Conservation (phyloP, 352 stramenopile species). For the Pythium aquatile region DNA sequence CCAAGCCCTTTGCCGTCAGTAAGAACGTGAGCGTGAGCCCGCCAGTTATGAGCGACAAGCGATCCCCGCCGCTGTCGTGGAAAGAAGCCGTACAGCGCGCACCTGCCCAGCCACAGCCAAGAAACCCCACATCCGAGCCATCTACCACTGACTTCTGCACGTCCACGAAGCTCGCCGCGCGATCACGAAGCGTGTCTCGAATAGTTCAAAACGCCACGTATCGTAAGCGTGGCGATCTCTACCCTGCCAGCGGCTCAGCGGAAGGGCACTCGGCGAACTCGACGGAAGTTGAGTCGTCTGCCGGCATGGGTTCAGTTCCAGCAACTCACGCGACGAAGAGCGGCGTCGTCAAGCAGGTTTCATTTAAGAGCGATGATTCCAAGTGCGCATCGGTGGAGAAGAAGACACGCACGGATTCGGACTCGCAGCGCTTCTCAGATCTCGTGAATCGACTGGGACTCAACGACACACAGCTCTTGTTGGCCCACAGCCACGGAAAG, state of each 20-base stretch:
- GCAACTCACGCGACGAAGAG: slow-evolving; percentile 5
- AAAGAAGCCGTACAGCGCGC: slow-evolving; percentile 40
- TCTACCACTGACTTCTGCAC: slow-evolving; percentile 20
- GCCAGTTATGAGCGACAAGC: slow-evolving; percentile 7
- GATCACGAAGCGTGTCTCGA: slow-evolving; percentile 36
- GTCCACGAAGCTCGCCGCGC: slow-evolving; percentile 31
- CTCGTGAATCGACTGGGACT: slow-evolving; percentile 29
- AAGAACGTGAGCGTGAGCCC: slow-evolving; percentile 17
- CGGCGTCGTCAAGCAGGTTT: slow-evolving; percentile 24
- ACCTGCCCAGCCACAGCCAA: slow-evolving; percentile 19
- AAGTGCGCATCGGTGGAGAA: slow-evolving; percentile 7
- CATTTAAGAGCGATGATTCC: slow-evolving; percentile 15
- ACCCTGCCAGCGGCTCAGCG: neutral
- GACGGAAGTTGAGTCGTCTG: neutral
- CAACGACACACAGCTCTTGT: slow-evolving; percentile 29
- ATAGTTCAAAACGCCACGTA: slow-evolving; percentile 35
- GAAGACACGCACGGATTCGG: slow-evolving; percentile 24
- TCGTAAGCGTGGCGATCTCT: slow-evolving; percentile 31
- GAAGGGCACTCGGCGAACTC: slow-evolving; percentile 2
- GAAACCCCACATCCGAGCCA: slow-evolving; percentile 7
- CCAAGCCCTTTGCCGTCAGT: slow-evolving; percentile 14
- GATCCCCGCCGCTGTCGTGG: slow-evolving; percentile 33
- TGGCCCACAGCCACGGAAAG: slow-evolving; percentile 15
- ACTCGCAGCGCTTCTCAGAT: slow-evolving; percentile 27
- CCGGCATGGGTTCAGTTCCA: neutral